Evolutionary conservation across 345 rosid species (phyloP), one percentile per base, ranked within the genome.

Genomic region (Zanthoxylum bungeanum): DNA sequence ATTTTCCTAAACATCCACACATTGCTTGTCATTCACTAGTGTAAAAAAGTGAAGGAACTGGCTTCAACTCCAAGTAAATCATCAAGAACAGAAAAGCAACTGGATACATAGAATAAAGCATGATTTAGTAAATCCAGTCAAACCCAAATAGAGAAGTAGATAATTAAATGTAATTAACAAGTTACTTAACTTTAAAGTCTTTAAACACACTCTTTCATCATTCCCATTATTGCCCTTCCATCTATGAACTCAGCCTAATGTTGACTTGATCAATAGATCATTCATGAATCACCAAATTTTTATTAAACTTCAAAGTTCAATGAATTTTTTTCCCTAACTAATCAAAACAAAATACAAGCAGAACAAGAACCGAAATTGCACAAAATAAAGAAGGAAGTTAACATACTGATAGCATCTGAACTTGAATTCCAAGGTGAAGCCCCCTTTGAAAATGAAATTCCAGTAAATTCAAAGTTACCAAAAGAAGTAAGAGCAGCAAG

Each of bases 401-500:
- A 84, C 96, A 81, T 59, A 90, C 96, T 78, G 86, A 80, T 75
- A 59, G 70, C 55, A 7, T 72, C 75, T 58, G 94, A 75, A 47
- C 79, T 81, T 56, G 98, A 86, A 82, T 89, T 94, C 86, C 74
- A 70, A 12, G 85, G 84, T 42, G 86, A 82, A 76, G 56, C 75
- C 46, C 85, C 85, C 64, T 70, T 64, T 5, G 90, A 75, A 76
- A 81, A 81, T 14, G 98, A 86, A 77, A 86, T 64, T 30, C 88
- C 79, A 57, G 80, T 75, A 73, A 88, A 72, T 50, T 73, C 89
- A 75, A 83, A 83, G 66, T 80, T 75, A 27, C 92, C 95, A 68
- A 90, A 75, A 8, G 97, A 89, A 79, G 98, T 85, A 28, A 92
- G 85, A 80, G 87, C 86, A 83, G 98, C 93, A 61, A 95, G 76